phyloP scores from a whole-genome alignment of 2,329 filamentous ascomycete species.

The Didymella lethalis region DNA sequence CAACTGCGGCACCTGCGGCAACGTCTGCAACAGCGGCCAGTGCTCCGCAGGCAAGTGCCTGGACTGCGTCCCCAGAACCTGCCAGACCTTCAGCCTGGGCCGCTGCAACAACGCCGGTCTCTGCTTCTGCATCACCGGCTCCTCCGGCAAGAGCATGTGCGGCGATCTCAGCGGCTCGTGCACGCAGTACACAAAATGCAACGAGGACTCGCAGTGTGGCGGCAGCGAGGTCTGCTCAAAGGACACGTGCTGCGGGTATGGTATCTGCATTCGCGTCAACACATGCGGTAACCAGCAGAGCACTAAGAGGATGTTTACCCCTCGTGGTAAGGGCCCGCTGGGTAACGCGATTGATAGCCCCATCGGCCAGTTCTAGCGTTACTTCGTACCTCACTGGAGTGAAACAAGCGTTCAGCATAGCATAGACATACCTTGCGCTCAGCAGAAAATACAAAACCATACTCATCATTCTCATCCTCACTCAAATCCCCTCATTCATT shows the following conservation, averaged over 20 bases:
- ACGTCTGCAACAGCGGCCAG: slow-evolving; percentile 10
- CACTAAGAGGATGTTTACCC: slow-evolving; percentile 10
- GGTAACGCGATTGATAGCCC: not conserved
- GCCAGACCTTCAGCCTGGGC: not conserved
- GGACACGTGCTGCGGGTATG: slow-evolving; percentile 12
- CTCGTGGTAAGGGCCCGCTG: slow-evolving; percentile 4
- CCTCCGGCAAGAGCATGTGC: not conserved
- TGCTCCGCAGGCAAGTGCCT: slow-evolving; percentile 12
- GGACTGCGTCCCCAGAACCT: slow-evolving; percentile 1
- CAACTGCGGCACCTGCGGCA: slow-evolving; percentile 23
- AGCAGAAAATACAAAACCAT: slow-evolving; percentile 7
- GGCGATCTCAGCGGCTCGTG: not conserved
- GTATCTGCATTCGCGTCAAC: slow-evolving; percentile 13
- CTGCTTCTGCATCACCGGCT: slow-evolving; percentile 4
- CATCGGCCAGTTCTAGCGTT: slow-evolving; percentile 1
- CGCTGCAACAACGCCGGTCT: not conserved
- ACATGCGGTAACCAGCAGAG: slow-evolving; percentile 1
- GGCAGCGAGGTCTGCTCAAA: slow-evolving; percentile 7
- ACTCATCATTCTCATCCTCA: not conserved
- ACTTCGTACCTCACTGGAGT: no score
- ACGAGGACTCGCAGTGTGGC: slow-evolving; percentile 3
- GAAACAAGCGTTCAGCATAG: no score
- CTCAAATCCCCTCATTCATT: not conserved
- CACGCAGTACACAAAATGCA: not conserved
- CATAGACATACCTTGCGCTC: no score